Base-by-base conservation (phyloP, 805 yeast genomes). In the Metschnikowia matae region DNA sequence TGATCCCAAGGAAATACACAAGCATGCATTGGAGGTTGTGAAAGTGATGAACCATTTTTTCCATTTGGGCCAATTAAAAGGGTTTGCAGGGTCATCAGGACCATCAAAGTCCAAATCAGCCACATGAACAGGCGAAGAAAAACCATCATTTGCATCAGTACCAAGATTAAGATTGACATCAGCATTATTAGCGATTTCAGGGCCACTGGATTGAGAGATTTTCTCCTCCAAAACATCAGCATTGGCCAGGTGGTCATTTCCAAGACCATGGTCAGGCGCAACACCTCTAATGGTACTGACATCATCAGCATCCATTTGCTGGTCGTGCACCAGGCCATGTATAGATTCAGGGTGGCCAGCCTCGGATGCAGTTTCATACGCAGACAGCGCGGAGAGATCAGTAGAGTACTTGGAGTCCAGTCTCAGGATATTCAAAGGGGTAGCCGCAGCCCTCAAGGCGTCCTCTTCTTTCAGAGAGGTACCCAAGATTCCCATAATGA, bases 1-100 rank as follows among this genome's bases (percentile, higher is more conserved):
- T 0, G 91, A 84, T 21, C 94, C 92, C 63, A 87, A 77, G 0
- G 90, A 81, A 32, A 85, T 85, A 33, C 82, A 85, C 34, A 86
- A 72, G 72, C 91, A 85, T 2, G 90, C 89, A 34, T 42, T 48
- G 31, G 58, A 54, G 13, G 83, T 80, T 4, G 81, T 74, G 81
- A 82, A 77, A 2, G 91, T 85, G 50, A 80, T 68, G 38, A 64
- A 62, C 90, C 91, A 85, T 66, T 78, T 83, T 62, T 77, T 82
- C 78, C 78, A 69, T 3, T 46, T 23, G 3, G 87, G 77, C 90
- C 90, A 86, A 62, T 85, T 85, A 51, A 73, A 74, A 10, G 92
- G 92, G 61, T 84, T 80, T 26, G 62, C 87, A 44, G 71, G 73
- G 62, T 86, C 91, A 31, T 68, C 74, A 1, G 83, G 82, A 0